Base-by-base conservation (phyloP, 495 filamentous ascomycete species). In the Neurospora sublineolata region DNA sequence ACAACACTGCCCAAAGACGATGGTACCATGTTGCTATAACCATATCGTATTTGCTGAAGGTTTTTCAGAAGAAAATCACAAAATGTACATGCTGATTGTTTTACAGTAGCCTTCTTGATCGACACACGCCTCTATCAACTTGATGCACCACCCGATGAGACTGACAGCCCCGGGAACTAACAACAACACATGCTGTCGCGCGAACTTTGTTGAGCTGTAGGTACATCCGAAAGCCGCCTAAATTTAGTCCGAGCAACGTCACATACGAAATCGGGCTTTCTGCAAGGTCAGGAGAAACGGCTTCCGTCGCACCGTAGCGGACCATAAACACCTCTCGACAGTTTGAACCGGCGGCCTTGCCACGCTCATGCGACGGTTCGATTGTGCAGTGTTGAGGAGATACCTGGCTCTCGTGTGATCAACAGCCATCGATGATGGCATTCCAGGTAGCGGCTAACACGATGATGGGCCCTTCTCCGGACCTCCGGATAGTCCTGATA, bases 241-340 rank as follows among this genome's bases (percentile, higher is more conserved):
- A 78, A 72, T 79, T 75, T 78, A 79, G 77, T 69, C 72, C 70
- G 68, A 76, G 76, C 77, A 79, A 76, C 77, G 77, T 78, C 75
- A 78, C 74, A 75, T 69, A 46, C 37, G 39, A 41, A 39, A 8
- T 72, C 67, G 68, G 71, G 38, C 42, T 67, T 68, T 68, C 67
- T 39, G 73, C 52, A 39, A 42, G 70, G 73, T 69, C 33, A 68
- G 39, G 40, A 70, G 37, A 52, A 69, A 69, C 46, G 12, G 52
- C 27, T 60, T 18, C 52, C 52, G 52, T 60, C 27, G 6, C 52
- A 60, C 39, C 30, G 38, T 46, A 68, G 18, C 37, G 30, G 12
- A 5, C 18, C n/a, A 37, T 37, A 68, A 68, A 71, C 30, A 68
- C 33, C 5, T 37, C 27, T 41, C 37, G 38, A 16, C 18, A 46